Conservation (phyloP, 2,329 filamentous ascomycete species). For the Microsporum audouinii region DNA sequence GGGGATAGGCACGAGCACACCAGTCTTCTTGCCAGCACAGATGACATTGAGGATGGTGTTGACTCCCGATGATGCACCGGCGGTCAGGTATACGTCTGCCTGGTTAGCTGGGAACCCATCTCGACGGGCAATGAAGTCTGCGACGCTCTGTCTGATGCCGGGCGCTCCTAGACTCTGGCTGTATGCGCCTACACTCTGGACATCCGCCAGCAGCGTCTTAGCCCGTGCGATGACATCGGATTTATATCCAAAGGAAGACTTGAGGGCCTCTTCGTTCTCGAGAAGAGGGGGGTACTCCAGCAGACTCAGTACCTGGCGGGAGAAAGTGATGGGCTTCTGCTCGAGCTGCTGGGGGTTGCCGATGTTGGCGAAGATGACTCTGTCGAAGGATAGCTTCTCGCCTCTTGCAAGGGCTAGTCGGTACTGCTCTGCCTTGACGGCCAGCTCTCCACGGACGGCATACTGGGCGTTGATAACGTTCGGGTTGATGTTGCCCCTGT, state of each 20-base stretch:
- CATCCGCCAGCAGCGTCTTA: conserved; percentile 64
- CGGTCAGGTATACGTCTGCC: conserved; percentile 77
- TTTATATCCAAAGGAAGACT: conserved; percentile 71
- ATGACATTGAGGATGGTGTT: conserved; percentile 88
- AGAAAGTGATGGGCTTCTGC: conserved; percentile 98
- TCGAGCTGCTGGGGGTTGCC: conserved; percentile 98
- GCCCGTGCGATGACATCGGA: conserved; percentile 78
- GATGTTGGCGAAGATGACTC: conserved; percentile 95
- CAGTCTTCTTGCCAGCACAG: conserved; percentile 62
- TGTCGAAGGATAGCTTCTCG: conserved; percentile 62
- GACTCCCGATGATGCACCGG: conserved; percentile 84
- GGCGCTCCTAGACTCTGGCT: conserved; percentile 85
- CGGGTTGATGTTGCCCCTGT: conserved; percentile 81
- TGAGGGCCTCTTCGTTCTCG: conserved; percentile 68
- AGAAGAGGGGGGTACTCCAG: conserved; percentile 81
- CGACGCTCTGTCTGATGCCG: conserved; percentile 77
- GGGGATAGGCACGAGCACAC: conserved; percentile 86
- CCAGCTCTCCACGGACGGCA: conserved; percentile 90
- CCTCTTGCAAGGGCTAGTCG: conserved; percentile 52
- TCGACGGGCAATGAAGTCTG: conserved; percentile 81
- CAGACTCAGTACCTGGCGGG: conserved; percentile 88
- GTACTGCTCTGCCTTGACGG: conserved; percentile 85
- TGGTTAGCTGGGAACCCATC: conserved; percentile 79
- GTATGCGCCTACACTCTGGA: conserved; percentile 90
- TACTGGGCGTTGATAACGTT: conserved; percentile 82